Evolutionary conservation across 768 basidiomycete genomes (phyloP).

Genomic region (Tylopilus cervinicoccineus): DNA sequence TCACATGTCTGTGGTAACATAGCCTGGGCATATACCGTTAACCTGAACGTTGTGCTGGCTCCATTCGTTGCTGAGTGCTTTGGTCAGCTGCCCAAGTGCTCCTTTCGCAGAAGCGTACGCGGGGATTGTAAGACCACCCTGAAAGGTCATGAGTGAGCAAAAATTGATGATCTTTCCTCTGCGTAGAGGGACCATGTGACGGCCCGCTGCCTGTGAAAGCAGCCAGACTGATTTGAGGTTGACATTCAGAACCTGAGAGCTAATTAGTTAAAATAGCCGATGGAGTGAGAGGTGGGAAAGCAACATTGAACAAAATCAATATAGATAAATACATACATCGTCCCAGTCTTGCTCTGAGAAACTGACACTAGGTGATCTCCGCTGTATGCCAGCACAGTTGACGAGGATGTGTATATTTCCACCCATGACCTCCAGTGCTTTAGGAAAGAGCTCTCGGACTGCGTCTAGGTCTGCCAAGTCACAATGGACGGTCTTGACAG

Average conservation of each 20-base stretch:
- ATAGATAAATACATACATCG: slow-evolving; percentile 49
- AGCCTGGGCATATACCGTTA: slow-evolving; percentile 85
- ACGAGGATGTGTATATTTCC: slow-evolving; percentile 59
- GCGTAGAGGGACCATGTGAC: slow-evolving; percentile 78
- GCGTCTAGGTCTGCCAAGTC: slow-evolving; percentile 50
- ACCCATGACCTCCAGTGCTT: slow-evolving; percentile 47
- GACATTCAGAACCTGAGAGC: slow-evolving; percentile 67
- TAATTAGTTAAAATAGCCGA: slow-evolving; percentile 9
- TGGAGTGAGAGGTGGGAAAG: slow-evolving; percentile 5
- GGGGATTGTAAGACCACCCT: slow-evolving; percentile 70
- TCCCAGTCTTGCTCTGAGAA: slow-evolving; percentile 70
- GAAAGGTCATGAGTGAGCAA: slow-evolving; percentile 47
- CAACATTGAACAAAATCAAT: slow-evolving; percentile 9
- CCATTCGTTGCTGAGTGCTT: slow-evolving; percentile 94
- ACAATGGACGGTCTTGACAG: slow-evolving; percentile 45
- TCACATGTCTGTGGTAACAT: slow-evolving; percentile 88
- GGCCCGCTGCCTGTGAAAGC: slow-evolving; percentile 80
- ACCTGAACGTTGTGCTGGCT: slow-evolving; percentile 83
- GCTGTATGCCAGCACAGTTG: slow-evolving; percentile 65
- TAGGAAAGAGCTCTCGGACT: slow-evolving; percentile 46
- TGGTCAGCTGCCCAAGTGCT: slow-evolving; percentile 79
- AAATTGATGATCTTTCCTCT: slow-evolving; percentile 74
- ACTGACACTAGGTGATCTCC: slow-evolving; percentile 56
- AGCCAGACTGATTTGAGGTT: slow-evolving; percentile 89
- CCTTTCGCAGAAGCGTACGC: slow-evolving; percentile 93